Evolutionary conservation across 2,329 filamentous ascomycete species (phyloP).

Genomic region (Alternaria novae-zelandiae): DNA sequence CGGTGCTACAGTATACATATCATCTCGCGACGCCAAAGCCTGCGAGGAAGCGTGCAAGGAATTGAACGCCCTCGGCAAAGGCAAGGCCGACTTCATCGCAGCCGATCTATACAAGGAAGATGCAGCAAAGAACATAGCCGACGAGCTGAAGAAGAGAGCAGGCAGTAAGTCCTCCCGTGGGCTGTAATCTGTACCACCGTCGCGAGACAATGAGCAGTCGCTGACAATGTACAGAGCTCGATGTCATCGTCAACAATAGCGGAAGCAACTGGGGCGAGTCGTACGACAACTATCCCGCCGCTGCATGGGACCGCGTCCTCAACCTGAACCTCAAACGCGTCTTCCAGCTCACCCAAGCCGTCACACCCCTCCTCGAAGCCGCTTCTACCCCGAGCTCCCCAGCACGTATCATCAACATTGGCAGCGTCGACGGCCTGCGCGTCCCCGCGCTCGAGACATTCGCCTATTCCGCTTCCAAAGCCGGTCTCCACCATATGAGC

Average conservation of each 20-base stretch:
- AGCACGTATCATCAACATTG: constrained; percentile 69
- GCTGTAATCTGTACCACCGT: accelerated
- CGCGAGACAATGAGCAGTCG: background rate
- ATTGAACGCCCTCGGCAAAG: constrained; percentile 62
- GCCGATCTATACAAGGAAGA: constrained; percentile 69
- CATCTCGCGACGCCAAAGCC: constrained; percentile 67
- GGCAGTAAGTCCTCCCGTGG: constrained; percentile 38
- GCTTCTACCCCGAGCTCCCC: constrained; percentile 55
- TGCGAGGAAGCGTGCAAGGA: constrained; percentile 66
- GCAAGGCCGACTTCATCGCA: constrained; percentile 64
- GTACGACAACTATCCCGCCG: constrained; percentile 63
- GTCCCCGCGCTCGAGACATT: constrained; percentile 66
- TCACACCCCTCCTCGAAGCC: constrained; percentile 67
- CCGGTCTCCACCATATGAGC: constrained; percentile 68
- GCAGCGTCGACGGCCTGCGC: constrained; percentile 67
- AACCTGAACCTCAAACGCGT: constrained; percentile 68
- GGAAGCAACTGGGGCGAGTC: constrained; percentile 69
- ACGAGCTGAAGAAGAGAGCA: constrained; percentile 62
- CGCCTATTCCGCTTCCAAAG: constrained; percentile 67
- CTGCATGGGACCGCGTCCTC: constrained; percentile 63
- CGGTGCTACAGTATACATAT: constrained; percentile 73
- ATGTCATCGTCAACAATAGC: constrained; percentile 71
- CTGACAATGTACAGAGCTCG: constrained; percentile 50
- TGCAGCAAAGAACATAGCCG: constrained; percentile 63
- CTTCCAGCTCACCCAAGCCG: constrained; percentile 69